Evolutionary conservation across 1,284 basidiomycete genomes (phyloP).

Genomic region (Golubevia pallescens): DNA sequence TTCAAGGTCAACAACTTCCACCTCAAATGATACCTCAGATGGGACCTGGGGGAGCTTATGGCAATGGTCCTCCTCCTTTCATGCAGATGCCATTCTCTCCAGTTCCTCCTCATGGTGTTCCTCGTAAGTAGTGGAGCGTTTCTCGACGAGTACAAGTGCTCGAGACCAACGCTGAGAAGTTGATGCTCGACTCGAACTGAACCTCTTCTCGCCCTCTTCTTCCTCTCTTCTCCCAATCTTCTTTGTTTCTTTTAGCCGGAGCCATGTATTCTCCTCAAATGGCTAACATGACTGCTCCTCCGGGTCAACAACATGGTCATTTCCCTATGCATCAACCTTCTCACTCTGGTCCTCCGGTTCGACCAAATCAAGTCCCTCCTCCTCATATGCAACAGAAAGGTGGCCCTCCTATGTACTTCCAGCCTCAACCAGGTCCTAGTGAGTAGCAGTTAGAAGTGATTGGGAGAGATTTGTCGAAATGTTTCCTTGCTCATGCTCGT

Average conservation of each 20-base stretch:
- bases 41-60: constrained; percentile 16
- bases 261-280: constrained; percentile 49
- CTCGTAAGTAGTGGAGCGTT: constrained; percentile 20
- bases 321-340: no score
- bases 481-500: no score
- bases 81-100: constrained; percentile 45
- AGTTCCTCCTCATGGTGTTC: constrained; percentile 37
- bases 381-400: no score
- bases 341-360: no score
- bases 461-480: no score
- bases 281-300: constrained; percentile 22
- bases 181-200: not conserved
- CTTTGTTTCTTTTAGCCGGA: not conserved
- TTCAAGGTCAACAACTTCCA: constrained; percentile 16
- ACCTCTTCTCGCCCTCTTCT: not conserved
- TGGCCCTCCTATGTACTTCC: no score
- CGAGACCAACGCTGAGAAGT: not conserved
- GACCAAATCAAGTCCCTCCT: no score
- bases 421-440: no score
- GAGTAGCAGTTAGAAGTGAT: no score
- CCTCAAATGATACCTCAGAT: constrained; percentile 26
- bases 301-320: no score
- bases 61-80: constrained; percentile 11
- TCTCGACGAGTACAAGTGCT: not conserved
- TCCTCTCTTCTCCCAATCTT: not conserved